Conservation (phyloP, 2,329 filamentous ascomycete genomes). For the Erysiphe pulchra region DNA sequence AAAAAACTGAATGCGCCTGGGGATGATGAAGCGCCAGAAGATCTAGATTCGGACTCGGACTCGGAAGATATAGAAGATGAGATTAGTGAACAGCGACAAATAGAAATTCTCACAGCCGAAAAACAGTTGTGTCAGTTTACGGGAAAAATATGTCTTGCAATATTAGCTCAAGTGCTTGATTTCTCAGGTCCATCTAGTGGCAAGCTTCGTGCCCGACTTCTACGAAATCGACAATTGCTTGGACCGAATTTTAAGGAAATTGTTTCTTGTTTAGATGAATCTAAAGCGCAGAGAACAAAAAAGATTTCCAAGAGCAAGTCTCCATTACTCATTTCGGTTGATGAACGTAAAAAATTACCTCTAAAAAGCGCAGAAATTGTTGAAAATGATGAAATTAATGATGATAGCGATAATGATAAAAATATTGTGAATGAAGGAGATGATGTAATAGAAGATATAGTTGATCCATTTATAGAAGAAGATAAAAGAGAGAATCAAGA, state of each 20-base stretch:
- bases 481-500: conserved; percentile 15
- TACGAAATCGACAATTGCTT: conserved; percentile 55
- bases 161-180: conserved; percentile 53
- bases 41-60: conserved; percentile 34
- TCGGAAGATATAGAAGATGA: conserved; percentile 29
- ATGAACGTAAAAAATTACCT: conserved; percentile 18
- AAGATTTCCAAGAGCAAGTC: conserved; percentile 13
- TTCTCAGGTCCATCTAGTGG: conserved; percentile 29
- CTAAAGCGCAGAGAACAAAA: conserved; percentile 23
- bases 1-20: conserved; percentile 35
- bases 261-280: conserved; percentile 51
- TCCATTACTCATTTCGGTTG: conserved; percentile 11
- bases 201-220: conserved; percentile 42
- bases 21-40: conserved; percentile 48
- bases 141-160: conserved; percentile 58
- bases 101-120: conserved; percentile 50
- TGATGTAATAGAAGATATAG: background rate
- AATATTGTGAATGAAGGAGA: conserved; percentile 23
- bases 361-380: conserved; percentile 12
- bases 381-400: conserved; percentile 10
- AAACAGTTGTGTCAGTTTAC: conserved; percentile 67
- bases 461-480: conserved; percentile 13
- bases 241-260: conserved; percentile 73
- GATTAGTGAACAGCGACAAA: conserved; percentile 30
- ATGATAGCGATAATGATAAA: conserved; percentile 18